Base-by-base conservation (phyloP, 2,329 filamentous ascomycete species). In the Venturia asperata region DNA sequence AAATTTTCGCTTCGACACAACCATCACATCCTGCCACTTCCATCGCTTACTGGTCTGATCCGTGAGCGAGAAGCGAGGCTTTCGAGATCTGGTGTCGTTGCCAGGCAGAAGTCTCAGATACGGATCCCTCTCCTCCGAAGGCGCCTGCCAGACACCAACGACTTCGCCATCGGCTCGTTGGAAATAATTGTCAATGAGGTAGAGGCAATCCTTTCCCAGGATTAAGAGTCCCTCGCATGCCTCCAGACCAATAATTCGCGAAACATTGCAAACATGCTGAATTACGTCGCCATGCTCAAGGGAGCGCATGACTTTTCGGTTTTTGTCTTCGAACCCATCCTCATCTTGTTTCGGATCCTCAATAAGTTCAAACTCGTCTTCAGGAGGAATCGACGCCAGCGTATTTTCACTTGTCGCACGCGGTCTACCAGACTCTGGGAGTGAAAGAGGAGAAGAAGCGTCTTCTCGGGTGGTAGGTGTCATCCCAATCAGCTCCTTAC, bases 131-230 rank as follows among this genome's bases (percentile, higher is more conserved):
- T 99, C 95, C 69, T 97, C 92, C 0, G 84, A 80, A 0, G 93
- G 92, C 1, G 94, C 95, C 76, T 97, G 92, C 85, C 90, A 93
- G 10, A 96, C 92, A 71, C 96, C 93, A 66, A 99, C 91, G 72
- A 99, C 97, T 74, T 99, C 95, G 15, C 93, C 93, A 72, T 97
- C 94, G 1, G 90, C 87, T 68, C 93, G 87, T 72, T 97, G 93
- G 74, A 99, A 97, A 72, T 96, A 93, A 70, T 94, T 93, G 76
- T 99, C 94, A 76, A 97, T 89, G 69, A 99, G 88, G 73, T 99
- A 99, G 19, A 99, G 82, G 61, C 87, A 89, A 70, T 93, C 89
- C 75, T 96, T 96, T 21, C 94, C 94, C 49, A 97, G 83, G 64
- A 99, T 95, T 42, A 99, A 80, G 52, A 99, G 87, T 9, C 94